Percentiles rank a stretch among this genome's conserved stretches.
phyloP scores from a whole-genome alignment of 2,329 filamentous ascomycete genomes.

The Aspergillus pseudonomiae region DNA sequence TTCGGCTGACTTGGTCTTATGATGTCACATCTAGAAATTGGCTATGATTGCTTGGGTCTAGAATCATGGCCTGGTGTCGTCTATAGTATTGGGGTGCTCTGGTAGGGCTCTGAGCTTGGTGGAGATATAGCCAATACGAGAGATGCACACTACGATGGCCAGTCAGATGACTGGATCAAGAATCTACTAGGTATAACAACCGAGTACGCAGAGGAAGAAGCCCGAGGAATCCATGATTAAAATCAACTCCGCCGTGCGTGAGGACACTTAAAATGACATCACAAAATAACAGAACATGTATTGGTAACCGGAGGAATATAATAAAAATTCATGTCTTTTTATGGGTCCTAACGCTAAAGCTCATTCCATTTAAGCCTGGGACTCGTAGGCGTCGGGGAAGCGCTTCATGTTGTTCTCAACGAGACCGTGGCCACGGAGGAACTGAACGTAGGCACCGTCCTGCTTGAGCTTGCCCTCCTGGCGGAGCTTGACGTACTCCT shows the following conservation, averaged over 20 bases:
- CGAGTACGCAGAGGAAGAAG: slow-evolving; percentile 2
- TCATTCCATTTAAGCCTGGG: slow-evolving; percentile 46
- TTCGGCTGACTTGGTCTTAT: background rate
- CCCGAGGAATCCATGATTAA: slow-evolving; percentile 15
- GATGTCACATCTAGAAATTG: background rate
- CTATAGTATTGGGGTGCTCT: background rate
- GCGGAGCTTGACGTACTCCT: slow-evolving; percentile 97
- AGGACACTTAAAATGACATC: slow-evolving; percentile 19
- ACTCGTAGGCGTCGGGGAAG: slow-evolving; percentile 83
- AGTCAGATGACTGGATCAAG: background rate
- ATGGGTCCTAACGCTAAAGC: slow-evolving; percentile 22
- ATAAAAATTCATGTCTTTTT: slow-evolving; percentile 13
- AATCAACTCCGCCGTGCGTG: slow-evolving; percentile 18
- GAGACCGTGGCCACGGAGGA: slow-evolving; percentile 90
- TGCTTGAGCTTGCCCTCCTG: slow-evolving; percentile 90
- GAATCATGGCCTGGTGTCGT: background rate
- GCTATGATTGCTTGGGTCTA: background rate
- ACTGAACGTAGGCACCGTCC: slow-evolving; percentile 99
- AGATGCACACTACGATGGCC: background rate
- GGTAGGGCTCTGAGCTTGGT: background rate
- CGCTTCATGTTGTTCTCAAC: slow-evolving; percentile 85
- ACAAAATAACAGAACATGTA: slow-evolving; percentile 8
- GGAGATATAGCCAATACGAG: background rate
- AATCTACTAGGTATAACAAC: background rate
- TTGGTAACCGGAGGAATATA: slow-evolving; percentile 5